phyloP scores from a whole-genome alignment of 441 rosid genomes.

The Aquilaria agallochum region DNA sequence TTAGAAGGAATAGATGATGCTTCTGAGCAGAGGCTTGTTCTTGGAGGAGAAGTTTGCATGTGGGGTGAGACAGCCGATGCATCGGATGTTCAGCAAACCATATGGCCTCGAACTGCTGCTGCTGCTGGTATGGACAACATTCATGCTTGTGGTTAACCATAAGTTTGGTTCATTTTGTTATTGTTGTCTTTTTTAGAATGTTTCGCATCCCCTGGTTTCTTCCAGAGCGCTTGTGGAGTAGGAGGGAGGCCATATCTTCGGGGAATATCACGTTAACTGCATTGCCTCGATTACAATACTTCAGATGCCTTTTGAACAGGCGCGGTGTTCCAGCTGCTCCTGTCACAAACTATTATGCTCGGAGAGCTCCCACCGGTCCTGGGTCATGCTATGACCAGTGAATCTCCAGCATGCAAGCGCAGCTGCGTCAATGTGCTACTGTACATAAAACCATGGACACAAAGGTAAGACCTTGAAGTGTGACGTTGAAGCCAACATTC shows the following conservation, averaged over 20 bases:
- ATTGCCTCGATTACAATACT: conserved; percentile 64
- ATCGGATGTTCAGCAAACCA: conserved; percentile 72
- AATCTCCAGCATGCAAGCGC: conserved; percentile 4
- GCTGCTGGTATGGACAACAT: conserved; percentile 70
- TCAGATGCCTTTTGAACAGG: conserved; percentile 73
- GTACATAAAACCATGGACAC: too few relatives aligned
- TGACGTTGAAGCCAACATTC: too few relatives aligned
- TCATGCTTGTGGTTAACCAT: too few relatives aligned
- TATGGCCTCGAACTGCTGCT: conserved; percentile 94
- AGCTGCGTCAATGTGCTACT: too few relatives aligned
- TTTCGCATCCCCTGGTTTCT: background rate
- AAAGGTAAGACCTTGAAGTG: too few relatives aligned
- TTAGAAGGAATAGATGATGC: conserved; percentile 50
- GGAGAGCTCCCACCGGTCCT: conserved; percentile 63
- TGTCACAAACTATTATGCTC: conserved; percentile 47
- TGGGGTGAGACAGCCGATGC: conserved; percentile 87
- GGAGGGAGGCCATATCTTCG: conserved; percentile 45
- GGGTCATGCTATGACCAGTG: conserved; percentile 75
- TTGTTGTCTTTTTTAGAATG: background rate
- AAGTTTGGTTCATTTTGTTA: background rate
- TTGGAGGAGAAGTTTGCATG: conserved; percentile 95
- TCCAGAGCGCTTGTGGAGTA: conserved; percentile 78
- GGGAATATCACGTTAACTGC: conserved; percentile 43
- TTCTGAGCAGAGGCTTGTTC: conserved; percentile 59
- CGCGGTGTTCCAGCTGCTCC: conserved; percentile 84